Evolutionary conservation across 2,329 filamentous ascomycete species (phyloP).

Genomic region (Colletotrichum sp.): DNA sequence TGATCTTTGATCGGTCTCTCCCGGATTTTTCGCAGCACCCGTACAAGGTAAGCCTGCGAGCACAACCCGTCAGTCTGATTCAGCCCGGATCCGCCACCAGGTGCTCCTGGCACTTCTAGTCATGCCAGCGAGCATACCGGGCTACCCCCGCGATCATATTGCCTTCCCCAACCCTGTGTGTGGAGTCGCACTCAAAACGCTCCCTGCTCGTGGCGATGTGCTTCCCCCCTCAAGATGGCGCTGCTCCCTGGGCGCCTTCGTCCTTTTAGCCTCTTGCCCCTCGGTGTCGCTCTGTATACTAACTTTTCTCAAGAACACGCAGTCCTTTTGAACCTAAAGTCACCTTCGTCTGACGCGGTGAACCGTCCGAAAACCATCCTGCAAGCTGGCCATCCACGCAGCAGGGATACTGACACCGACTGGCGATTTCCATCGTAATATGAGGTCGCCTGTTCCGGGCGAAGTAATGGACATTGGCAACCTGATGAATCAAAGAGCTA

Average conservation of each 20-base stretch:
- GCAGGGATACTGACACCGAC: slow-evolving; percentile 7
- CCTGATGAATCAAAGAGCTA: slow-evolving; percentile 55
- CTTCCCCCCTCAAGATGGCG: background rate
- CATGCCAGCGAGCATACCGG: slow-evolving; percentile 3
- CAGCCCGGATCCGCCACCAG: slow-evolving; percentile 11
- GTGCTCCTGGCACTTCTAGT: slow-evolving; percentile 18
- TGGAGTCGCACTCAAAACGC: slow-evolving; percentile 9
- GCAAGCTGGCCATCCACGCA: slow-evolving; percentile 16
- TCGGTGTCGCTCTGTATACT: background rate
- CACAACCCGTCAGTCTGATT: slow-evolving; percentile 10
- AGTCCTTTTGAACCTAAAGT: slow-evolving; percentile 13
- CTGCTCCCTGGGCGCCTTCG: background rate
- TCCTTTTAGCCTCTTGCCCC: background rate
- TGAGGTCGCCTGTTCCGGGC: slow-evolving; percentile 48
- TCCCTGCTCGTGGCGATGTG: slow-evolving; percentile 14
- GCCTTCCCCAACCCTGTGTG: background rate
- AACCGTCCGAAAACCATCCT: slow-evolving; percentile 7
- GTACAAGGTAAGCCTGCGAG: slow-evolving; percentile 18
- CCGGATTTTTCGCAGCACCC: slow-evolving; percentile 11
- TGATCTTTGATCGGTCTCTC: slow-evolving; percentile 11
- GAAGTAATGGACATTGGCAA: slow-evolving; percentile 59
- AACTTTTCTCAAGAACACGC: slow-evolving; percentile 7
- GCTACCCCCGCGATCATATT: slow-evolving; percentile 1
- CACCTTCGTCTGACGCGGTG: slow-evolving; percentile 17
- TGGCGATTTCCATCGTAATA: slow-evolving; percentile 27